phyloP scores from a whole-genome alignment of 768 basidiomycete genomes.

The Cyathus striatus region DNA sequence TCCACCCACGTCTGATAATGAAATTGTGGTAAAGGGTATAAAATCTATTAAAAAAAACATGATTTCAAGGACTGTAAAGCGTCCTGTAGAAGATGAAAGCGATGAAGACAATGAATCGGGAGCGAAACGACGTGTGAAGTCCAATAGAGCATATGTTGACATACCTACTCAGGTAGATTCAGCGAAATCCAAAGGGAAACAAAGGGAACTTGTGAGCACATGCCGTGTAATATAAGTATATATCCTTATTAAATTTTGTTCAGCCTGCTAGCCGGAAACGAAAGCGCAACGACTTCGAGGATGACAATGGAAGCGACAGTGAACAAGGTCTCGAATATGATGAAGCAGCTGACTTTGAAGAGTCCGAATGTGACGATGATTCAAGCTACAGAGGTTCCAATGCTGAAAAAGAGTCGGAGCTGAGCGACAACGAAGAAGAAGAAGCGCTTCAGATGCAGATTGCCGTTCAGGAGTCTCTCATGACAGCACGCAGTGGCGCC shows the following conservation, averaged over 20 bases:
- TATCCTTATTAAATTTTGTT: no score
- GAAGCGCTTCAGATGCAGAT: constrained; percentile 52
- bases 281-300: no score
- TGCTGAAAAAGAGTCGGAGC: constrained; percentile 16
- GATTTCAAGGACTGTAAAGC: constrained; percentile 12
- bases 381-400: constrained; percentile 54
- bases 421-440: constrained; percentile 30
- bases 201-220: no score
- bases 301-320: constrained; percentile 20
- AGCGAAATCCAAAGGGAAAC: constrained; percentile 13
- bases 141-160: neutral
- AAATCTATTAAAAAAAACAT: neutral
- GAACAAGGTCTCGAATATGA: constrained; percentile 36
- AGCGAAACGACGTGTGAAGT: constrained; percentile 16
- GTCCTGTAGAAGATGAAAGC: constrained; percentile 16
- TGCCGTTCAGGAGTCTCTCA: constrained; percentile 53
- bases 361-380: constrained; percentile 35
- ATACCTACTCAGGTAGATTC: neutral
- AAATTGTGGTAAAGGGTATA: constrained; percentile 9
- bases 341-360: constrained; percentile 19
- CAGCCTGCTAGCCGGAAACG: no score
- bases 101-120: constrained; percentile 15
- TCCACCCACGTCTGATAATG: constrained; percentile 48
- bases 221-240: no score
- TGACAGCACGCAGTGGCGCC: constrained; percentile 17